Conservation (phyloP, 257 asterid genomes). For the Lavandula angustifolia region DNA sequence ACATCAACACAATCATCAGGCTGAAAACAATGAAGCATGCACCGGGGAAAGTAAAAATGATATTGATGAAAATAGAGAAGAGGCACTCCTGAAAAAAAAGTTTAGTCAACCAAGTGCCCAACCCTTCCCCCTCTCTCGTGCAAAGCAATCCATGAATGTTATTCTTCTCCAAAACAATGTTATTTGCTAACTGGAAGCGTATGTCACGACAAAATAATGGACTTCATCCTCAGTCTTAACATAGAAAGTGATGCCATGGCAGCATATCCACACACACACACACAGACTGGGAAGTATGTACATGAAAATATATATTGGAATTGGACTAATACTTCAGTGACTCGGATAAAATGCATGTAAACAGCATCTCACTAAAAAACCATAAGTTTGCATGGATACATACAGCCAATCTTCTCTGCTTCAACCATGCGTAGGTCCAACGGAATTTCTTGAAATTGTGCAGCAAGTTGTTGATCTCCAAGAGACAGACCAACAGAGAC, state of each 20-base stretch:
- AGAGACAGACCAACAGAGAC: constrained; percentile 60
- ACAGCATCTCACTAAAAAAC: background rate
- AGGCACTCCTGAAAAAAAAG: too few species aligned
- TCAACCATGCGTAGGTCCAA: constrained; percentile 86
- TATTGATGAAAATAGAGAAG: too few species aligned
- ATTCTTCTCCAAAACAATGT: background rate
- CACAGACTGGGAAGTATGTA: background rate
- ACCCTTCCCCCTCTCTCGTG: too few species aligned
- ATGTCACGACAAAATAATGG: background rate
- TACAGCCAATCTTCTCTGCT: constrained; percentile 94
- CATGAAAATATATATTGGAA: background rate
- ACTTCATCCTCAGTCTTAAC: background rate
- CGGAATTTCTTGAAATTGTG: constrained; percentile 93
- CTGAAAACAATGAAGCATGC: too few species aligned
- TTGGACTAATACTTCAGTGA: background rate
- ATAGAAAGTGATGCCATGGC: background rate
- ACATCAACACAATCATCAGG: too few species aligned
- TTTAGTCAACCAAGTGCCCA: too few species aligned
- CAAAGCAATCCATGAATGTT: too few species aligned
- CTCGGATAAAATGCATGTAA: background rate
- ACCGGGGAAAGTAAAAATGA: too few species aligned
- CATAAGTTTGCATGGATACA: constrained; percentile 23
- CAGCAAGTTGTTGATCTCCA: constrained; percentile 91
- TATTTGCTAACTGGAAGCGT: background rate
- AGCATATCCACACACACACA: background rate